phyloP scores from a whole-genome alignment of 2,329 filamentous ascomycete species.

The Clathrospora elynae region DNA sequence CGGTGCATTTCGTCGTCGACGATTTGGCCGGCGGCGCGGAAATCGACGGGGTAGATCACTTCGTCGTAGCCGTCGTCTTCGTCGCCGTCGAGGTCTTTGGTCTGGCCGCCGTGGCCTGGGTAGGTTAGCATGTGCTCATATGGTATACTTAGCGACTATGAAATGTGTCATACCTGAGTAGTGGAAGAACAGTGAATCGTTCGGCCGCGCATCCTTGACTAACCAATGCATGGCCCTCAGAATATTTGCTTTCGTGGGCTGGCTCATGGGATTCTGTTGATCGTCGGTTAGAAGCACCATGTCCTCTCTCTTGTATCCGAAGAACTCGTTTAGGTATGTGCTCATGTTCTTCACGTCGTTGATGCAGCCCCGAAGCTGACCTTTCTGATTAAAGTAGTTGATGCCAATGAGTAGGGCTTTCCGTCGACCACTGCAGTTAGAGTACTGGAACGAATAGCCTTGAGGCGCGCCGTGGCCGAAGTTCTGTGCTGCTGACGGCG shows the following conservation, averaged over 20 bases:
- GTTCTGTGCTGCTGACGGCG: slow-evolving; percentile 61
- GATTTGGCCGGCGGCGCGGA: slow-evolving; percentile 77
- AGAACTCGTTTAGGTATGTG: slow-evolving; percentile 82
- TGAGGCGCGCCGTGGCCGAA: slow-evolving; percentile 74
- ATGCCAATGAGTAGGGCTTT: slow-evolving; percentile 93
- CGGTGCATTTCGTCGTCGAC: slow-evolving; percentile 83
- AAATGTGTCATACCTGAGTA: slow-evolving; percentile 75
- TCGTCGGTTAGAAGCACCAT: slow-evolving; percentile 98
- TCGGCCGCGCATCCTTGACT: slow-evolving; percentile 87
- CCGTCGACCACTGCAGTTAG: slow-evolving; percentile 82
- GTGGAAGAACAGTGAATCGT: slow-evolving; percentile 97
- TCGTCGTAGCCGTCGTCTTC: slow-evolving; percentile 83
- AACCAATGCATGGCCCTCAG: slow-evolving; percentile 97
- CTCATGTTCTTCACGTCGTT: slow-evolving; percentile 99
- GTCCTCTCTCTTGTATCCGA: slow-evolving; percentile 90
- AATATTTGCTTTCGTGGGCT: slow-evolving; percentile 95
- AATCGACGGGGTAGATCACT: slow-evolving; percentile 83
- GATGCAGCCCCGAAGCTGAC: slow-evolving; percentile 90
- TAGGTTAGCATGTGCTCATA: slow-evolving; percentile 16
- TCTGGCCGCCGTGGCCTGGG: slow-evolving; percentile 78
- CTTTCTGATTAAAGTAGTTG: slow-evolving; percentile 93
- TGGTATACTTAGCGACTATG: not conserved
- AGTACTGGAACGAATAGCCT: slow-evolving; percentile 86
- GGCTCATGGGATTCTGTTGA: slow-evolving; percentile 95
- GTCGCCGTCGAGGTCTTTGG: slow-evolving; percentile 76